Conservation (phyloP, 2,329 filamentous ascomycete genomes). For the Fusarium sacchari region DNA sequence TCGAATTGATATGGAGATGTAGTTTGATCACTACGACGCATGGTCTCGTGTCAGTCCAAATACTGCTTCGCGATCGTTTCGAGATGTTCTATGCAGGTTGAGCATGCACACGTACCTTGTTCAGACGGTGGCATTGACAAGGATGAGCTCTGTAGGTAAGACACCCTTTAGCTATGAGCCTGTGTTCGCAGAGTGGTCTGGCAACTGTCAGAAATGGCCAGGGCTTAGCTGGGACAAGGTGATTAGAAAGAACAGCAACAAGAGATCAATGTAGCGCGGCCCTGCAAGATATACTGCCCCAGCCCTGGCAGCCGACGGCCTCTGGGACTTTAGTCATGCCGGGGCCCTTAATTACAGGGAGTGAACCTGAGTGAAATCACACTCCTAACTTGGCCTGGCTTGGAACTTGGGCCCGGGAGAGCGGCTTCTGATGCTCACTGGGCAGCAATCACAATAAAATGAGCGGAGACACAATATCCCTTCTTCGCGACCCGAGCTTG, state of each 20-base stretch:
- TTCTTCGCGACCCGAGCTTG: slow-evolving; percentile 9
- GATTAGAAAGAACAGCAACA: slow-evolving; percentile 33
- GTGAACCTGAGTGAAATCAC: slow-evolving; percentile 34
- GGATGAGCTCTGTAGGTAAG: slow-evolving; percentile 34
- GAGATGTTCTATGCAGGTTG: slow-evolving; percentile 25
- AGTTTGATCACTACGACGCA: slow-evolving; percentile 26
- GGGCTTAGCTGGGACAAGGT: slow-evolving; percentile 42
- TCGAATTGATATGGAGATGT: slow-evolving; percentile 21
- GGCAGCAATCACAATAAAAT: slow-evolving; percentile 20
- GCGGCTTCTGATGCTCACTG: slow-evolving; percentile 11
- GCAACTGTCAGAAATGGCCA: slow-evolving; percentile 38
- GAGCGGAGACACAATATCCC: slow-evolving; percentile 8
- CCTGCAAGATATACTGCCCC: slow-evolving; percentile 43
- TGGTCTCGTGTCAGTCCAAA: slow-evolving; percentile 31
- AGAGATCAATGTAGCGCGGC: slow-evolving; percentile 39
- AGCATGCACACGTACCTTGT: slow-evolving; percentile 19
- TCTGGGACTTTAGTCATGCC: slow-evolving; percentile 34
- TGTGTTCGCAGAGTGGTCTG: slow-evolving; percentile 28
- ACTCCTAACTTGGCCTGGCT: slow-evolving; percentile 20
- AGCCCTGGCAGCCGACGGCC: slow-evolving; percentile 15
- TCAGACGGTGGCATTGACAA: slow-evolving; percentile 24
- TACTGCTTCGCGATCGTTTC: slow-evolving; percentile 26
- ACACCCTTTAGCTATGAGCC: slow-evolving; percentile 25
- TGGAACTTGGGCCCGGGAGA: slow-evolving; percentile 6
- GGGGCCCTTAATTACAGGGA: slow-evolving; percentile 25